phyloP scores from a whole-genome alignment of 306 rosid species.

The Notholithocarpus densiflorus region DNA sequence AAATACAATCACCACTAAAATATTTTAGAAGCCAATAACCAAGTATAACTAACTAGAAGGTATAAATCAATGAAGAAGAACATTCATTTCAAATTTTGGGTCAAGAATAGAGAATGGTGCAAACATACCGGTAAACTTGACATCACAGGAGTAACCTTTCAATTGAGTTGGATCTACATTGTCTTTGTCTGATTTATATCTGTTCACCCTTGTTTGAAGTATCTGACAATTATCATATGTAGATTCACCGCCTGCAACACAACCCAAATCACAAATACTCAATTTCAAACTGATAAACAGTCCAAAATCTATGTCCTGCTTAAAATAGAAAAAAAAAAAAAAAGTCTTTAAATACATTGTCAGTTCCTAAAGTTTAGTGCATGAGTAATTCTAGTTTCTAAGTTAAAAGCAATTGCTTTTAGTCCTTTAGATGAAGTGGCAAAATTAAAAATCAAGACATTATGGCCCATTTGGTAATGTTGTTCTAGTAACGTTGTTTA shows the following conservation, averaged over 20 bases:
- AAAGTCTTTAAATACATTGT: no score
- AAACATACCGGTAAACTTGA: constrained; percentile 66
- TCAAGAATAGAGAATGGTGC: not conserved
- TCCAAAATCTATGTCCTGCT: not conserved
- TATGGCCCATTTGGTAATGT: no score
- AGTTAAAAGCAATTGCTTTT: no score
- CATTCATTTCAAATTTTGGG: not conserved
- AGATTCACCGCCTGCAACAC: constrained; percentile 80
- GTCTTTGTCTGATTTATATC: constrained; percentile 72
- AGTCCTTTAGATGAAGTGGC: no score
- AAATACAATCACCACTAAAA: not conserved
- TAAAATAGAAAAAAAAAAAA: no score
- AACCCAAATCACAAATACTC: constrained; percentile 12
- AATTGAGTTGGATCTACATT: constrained; percentile 54
- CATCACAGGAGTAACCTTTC: constrained; percentile 54
- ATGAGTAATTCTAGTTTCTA: no score
- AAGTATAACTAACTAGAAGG: not conserved
- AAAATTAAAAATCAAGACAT: fast-evolving
- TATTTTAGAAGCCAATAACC: not conserved
- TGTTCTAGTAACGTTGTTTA: no score
- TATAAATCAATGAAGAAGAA: not conserved
- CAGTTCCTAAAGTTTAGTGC: no score
- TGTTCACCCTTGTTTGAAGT: constrained; percentile 91
- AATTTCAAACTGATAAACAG: not conserved
- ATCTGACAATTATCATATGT: constrained; percentile 79